Percentiles rank a stretch among this genome's conserved stretches.
phyloP scores from a whole-genome alignment of 75 land plant species.

The Isoetes taiwanensis region DNA sequence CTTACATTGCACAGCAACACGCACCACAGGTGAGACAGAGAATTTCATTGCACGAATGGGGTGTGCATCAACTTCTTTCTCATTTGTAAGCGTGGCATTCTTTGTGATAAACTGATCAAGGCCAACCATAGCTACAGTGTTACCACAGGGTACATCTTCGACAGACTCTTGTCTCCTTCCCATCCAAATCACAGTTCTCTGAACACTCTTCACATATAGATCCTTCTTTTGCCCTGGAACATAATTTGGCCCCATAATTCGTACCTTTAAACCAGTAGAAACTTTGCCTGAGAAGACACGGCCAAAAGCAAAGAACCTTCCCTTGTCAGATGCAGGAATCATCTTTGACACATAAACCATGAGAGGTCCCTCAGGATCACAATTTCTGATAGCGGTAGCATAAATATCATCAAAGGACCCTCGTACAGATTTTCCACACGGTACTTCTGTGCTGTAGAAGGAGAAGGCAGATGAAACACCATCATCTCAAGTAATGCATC shows the following conservation, averaged over 20 bases:
- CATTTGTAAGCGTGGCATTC: slow-evolving; percentile 47
- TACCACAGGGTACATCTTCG: slow-evolving; percentile 42
- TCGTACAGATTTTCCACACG: slow-evolving; percentile 30
- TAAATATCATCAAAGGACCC: slow-evolving; percentile 32
- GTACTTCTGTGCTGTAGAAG: slow-evolving; percentile 21
- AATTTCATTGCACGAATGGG: slow-evolving; percentile 48
- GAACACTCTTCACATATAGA: slow-evolving; percentile 15
- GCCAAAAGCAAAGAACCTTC: slow-evolving; percentile 22
- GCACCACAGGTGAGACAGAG: slow-evolving; percentile 27
- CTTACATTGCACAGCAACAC: slow-evolving; percentile 22
- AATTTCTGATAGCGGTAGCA: slow-evolving; percentile 37
- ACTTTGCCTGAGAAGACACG: slow-evolving; percentile 11
- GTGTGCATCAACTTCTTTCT: slow-evolving; percentile 51
- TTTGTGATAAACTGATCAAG: slow-evolving; percentile 52
- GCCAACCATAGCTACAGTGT: slow-evolving; percentile 57
- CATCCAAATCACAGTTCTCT: slow-evolving; percentile 11
- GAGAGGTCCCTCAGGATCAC: slow-evolving; percentile 39
- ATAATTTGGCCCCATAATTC: background rate
- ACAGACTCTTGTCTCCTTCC: slow-evolving; percentile 24
- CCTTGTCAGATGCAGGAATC: slow-evolving; percentile 23
- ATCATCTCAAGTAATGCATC: slow-evolving; percentile 23
- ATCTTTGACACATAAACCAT: slow-evolving; percentile 24
- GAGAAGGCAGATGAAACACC: slow-evolving; percentile 22
- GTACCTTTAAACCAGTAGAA: background rate
- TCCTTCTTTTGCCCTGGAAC: slow-evolving; percentile 20